Percentiles rank a stretch among this genome's conserved stretches.
These are phyloP conservation scores for Coriolopsis trogii DNA, from an alignment of 1,284 basidiomycete species.

Conservation along the genomic window DNA sequence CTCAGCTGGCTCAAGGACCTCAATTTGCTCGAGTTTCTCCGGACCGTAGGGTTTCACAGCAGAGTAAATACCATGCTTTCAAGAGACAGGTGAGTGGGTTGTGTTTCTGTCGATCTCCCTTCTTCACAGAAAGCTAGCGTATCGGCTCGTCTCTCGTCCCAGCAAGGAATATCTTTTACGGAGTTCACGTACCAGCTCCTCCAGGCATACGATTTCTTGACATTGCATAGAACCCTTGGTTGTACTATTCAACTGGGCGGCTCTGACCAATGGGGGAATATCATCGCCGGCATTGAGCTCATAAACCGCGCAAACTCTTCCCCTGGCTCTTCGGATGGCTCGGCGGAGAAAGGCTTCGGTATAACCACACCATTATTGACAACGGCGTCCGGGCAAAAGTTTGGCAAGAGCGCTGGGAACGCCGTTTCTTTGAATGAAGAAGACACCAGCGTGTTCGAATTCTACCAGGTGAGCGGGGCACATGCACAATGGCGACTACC, in stretches of 20 bases:
- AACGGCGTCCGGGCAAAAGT: constrained; percentile 89
- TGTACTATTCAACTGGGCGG: constrained; percentile 95
- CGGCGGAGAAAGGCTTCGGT: constrained; percentile 68
- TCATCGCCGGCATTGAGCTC: constrained; percentile 89
- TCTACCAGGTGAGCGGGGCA: constrained; percentile 80
- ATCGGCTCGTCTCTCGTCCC: constrained; percentile 77
- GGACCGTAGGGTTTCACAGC: constrained; percentile 79
- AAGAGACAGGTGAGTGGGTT: constrained; percentile 74
- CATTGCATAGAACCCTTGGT: constrained; percentile 66
- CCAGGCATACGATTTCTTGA: constrained; percentile 94
- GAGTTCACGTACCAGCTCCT: constrained; percentile 98
- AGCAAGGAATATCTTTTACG: constrained; percentile 91
- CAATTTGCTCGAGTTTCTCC: constrained; percentile 84
- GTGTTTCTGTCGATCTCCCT: neutral
- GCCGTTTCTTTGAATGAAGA: constrained; percentile 87
- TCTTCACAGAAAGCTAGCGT: constrained; percentile 57
- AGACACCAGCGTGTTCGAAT: constrained; percentile 84
- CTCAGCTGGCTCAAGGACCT: constrained; percentile 80
- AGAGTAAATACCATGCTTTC: constrained; percentile 91
- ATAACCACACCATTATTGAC: constrained; percentile 95
- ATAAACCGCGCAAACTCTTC: constrained; percentile 58
- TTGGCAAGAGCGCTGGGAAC: constrained; percentile 97
- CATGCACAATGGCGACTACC: neutral
- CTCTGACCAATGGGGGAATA: constrained; percentile 99
- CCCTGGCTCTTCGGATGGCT: constrained; percentile 25